Conservation (phyloP, 2,329 filamentous ascomycete genomes). For the Diaporthe amygdali region DNA sequence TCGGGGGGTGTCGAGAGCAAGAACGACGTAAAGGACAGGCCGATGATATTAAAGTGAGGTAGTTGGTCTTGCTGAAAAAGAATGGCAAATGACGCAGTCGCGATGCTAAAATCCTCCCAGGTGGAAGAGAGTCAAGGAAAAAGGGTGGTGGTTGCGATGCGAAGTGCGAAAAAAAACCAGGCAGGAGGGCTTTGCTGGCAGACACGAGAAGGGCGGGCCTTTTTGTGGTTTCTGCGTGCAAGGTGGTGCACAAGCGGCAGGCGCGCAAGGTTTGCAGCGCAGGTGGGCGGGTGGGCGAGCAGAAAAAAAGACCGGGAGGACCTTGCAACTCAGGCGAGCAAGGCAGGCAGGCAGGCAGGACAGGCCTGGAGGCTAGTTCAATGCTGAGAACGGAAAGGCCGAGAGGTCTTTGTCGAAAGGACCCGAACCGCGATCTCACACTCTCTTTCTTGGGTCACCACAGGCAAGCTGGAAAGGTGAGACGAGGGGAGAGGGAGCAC, state of each 20-base stretch:
- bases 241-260: constrained; percentile 16
- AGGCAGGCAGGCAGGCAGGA: not conserved
- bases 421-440: constrained; percentile 6
- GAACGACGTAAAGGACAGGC: constrained; percentile 18
- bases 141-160: constrained; percentile 12
- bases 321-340: constrained; percentile 6
- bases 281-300: not conserved
- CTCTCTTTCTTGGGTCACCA: constrained; percentile 4
- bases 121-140: constrained; percentile 19
- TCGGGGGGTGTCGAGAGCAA: constrained; percentile 16
- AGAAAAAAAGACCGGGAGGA: constrained; percentile 11
- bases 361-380: constrained; percentile 4
- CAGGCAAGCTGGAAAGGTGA: no score
- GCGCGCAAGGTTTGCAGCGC: constrained; percentile 19
- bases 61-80: constrained; percentile 15
- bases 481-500: not conserved
- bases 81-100: constrained; percentile 23
- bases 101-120: constrained; percentile 21
- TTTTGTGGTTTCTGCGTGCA: constrained; percentile 17
- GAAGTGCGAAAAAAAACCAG: constrained; percentile 4
- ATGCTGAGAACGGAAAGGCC: constrained; percentile 14
- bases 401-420: constrained; percentile 10
- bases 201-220: constrained; percentile 14
- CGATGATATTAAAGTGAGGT: constrained; percentile 19
- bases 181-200: constrained; percentile 4